A percentile compares a stretch with the other conserved stretches of the same genome.
Conservation (phyloP, 2,329 filamentous ascomycete species). For the Gaeumannomyces tritici region DNA sequence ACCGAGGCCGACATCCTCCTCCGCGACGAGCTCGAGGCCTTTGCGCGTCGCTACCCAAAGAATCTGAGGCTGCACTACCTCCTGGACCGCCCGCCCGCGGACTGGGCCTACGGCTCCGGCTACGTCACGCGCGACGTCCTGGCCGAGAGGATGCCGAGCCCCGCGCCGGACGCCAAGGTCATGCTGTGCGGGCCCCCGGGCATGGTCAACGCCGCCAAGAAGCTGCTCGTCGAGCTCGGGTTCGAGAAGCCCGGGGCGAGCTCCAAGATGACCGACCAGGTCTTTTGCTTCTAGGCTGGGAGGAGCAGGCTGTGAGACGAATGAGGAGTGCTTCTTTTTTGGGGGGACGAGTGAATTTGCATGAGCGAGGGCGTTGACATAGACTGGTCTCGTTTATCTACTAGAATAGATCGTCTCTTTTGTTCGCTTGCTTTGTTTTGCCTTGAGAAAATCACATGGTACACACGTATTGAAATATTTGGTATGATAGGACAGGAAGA, state of each 20-base stretch:
- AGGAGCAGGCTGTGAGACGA: not conserved
- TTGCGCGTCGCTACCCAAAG: constrained; percentile 36
- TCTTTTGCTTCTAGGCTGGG: constrained; percentile 38
- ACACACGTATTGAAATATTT: not conserved
- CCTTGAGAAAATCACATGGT: too few species aligned
- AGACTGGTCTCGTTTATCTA: not conserved
- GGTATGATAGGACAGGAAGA: too few species aligned
- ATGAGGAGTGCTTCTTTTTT: not conserved
- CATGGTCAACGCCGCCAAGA: constrained; percentile 49
- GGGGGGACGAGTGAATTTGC: not conserved
- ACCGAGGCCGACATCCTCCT: constrained; percentile 51
- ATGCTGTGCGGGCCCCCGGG: constrained; percentile 52
- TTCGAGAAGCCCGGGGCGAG: constrained; percentile 39
- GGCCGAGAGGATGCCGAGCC: constrained; percentile 33
- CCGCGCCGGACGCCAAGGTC: constrained; percentile 37
- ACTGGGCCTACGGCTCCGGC: constrained; percentile 39
- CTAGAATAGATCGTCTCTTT: not conserved
- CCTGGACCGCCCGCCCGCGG: constrained; percentile 33
- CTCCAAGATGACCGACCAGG: constrained; percentile 42
- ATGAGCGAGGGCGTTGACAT: not conserved
- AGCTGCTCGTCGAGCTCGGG: constrained; percentile 34
- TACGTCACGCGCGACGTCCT: constrained; percentile 43
- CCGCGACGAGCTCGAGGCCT: constrained; percentile 42
- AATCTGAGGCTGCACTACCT: constrained; percentile 49
- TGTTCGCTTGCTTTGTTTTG: not conserved